Evolutionary conservation across 1,284 basidiomycete genomes (phyloP), one percentile per base, ranked within the genome.

Genomic region (Irpex rosettiformis): DNA sequence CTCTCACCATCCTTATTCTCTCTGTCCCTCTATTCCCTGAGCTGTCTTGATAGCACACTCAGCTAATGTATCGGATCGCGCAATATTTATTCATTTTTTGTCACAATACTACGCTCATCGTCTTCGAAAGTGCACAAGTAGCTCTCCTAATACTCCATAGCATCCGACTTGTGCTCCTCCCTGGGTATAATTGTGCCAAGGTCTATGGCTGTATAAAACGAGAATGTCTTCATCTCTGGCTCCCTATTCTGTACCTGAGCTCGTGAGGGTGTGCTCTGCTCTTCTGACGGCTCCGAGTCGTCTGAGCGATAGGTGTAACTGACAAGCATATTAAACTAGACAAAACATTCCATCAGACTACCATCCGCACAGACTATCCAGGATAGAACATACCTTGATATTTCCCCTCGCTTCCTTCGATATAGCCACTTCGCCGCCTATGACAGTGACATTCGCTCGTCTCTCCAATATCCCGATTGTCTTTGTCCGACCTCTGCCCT

Each of bases 261-360:
- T 18, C 73, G 72, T 45, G 81, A 82, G 16, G 79, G 75, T 13
- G 80, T 82, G 18, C 47, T 48, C 10, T 30, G 52, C 55, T 86
- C 85, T 6, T 85, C 83, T 4, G 82, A 80, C 3, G 82, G 77
- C 29, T 70, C 68, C 0, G 86, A 79, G 59, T 96, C 94, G 67
- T 96, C 94, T 0, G 91, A 90, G 33, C 90, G 84, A 71, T 98
- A 97, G 0, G 93, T 96, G 71, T 94, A 97, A 4, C 92, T 87
- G 1, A 97, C 88, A 60, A 94, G 81, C 84, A 96, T 89, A 67
- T 95, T 94, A 71, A 95, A 94, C 94, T 96, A 68, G 10, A 37
- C 27, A 24, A 52, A 53, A 11, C 22, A 21, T 4, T 30, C 54
- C 4, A 65, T 64, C 58, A 70, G 64, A 59, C 56, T 21, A 57